Conservation (phyloP, 2,329 filamentous ascomycete genomes). For the Ceratocystis colombiana region DNA sequence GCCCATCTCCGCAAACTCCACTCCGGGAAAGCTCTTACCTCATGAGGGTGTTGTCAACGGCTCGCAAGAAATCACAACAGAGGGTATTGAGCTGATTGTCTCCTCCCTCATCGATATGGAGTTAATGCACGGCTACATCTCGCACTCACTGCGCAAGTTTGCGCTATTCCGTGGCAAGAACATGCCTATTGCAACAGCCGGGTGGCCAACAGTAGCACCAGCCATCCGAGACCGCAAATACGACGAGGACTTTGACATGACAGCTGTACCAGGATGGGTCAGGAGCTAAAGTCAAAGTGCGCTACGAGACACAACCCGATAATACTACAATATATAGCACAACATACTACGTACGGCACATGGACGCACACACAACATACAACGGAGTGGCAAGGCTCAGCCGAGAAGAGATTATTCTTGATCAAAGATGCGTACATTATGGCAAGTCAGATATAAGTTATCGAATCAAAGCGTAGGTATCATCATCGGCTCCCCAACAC, state of each 20-base stretch:
- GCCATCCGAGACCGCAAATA: conserved; percentile 53
- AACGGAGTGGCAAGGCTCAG: conserved; percentile 1
- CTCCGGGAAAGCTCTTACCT: conserved; percentile 41
- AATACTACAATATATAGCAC: neutral
- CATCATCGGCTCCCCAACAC: conserved; percentile 21
- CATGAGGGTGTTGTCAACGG: conserved; percentile 55
- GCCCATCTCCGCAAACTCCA: conserved; percentile 22
- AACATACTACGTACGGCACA: neutral
- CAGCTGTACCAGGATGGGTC: conserved; percentile 67
- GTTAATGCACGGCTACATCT: conserved; percentile 72
- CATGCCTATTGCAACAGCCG: conserved; percentile 47
- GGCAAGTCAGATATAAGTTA: conserved; percentile 15
- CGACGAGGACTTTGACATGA: conserved; percentile 50
- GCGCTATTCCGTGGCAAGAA: conserved; percentile 61
- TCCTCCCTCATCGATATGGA: conserved; percentile 70
- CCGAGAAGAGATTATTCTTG: conserved; percentile 16
- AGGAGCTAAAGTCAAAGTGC: conserved; percentile 28
- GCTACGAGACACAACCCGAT: neutral
- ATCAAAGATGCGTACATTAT: conserved; percentile 21
- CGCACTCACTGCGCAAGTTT: conserved; percentile 64
- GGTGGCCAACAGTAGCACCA: conserved; percentile 66
- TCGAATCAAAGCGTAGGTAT: conserved; percentile 22
- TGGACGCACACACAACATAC: conserved; percentile 15
- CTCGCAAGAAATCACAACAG: conserved; percentile 47
- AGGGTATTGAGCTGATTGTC: conserved; percentile 67